Evolutionary conservation across 2,329 filamentous ascomycete genomes (phyloP).

Genomic region (Saccharata proteae): DNA sequence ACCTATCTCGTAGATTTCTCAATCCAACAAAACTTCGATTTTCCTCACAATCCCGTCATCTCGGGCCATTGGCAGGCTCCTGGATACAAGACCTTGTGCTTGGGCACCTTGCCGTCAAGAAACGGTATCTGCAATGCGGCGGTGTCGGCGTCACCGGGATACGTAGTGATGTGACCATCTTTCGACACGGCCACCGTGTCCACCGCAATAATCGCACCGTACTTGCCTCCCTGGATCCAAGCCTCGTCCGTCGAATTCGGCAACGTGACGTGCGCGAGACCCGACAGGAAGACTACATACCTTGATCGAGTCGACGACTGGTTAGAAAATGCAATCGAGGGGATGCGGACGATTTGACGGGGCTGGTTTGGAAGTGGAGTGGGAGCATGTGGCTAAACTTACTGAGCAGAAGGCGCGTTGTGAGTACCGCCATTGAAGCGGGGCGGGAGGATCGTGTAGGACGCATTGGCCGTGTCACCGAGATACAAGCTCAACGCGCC

Average conservation of each 20-base stretch:
- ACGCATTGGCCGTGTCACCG: slow-evolving; percentile 12
- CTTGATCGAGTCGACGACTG: no score
- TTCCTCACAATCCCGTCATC: no score
- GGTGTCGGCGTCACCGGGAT: slow-evolving; percentile 21
- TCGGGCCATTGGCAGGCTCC: slow-evolving; percentile 7
- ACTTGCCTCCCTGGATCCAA: slow-evolving; percentile 21
- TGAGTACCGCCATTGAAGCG: slow-evolving; percentile 22
- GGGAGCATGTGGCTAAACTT: no score
- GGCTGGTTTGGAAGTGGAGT: no score
- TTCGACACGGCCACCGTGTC: slow-evolving; percentile 16
- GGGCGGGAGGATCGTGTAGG: slow-evolving; percentile 21
- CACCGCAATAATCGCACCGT: slow-evolving; percentile 19
- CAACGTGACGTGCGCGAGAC: slow-evolving; percentile 20
- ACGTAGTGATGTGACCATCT: slow-evolving; percentile 20
- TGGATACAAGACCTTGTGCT: slow-evolving; percentile 7
- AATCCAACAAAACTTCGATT: no score
- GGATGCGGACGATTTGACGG: not conserved
- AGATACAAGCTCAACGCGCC: slow-evolving; percentile 10
- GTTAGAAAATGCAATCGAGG: no score
- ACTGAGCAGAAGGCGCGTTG: slow-evolving; percentile 21
- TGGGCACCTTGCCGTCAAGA: slow-evolving; percentile 14
- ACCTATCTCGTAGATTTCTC: no score
- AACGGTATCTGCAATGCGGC: slow-evolving; percentile 19
- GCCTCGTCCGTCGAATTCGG: slow-evolving; percentile 16
- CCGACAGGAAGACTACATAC: slow-evolving; percentile 20